Percentiles rank a stretch among this genome's conserved stretches.
These are phyloP conservation scores for Pythium phragmitis DNA, from an alignment of 352 stramenopile species.

Conservation along the genomic window DNA sequence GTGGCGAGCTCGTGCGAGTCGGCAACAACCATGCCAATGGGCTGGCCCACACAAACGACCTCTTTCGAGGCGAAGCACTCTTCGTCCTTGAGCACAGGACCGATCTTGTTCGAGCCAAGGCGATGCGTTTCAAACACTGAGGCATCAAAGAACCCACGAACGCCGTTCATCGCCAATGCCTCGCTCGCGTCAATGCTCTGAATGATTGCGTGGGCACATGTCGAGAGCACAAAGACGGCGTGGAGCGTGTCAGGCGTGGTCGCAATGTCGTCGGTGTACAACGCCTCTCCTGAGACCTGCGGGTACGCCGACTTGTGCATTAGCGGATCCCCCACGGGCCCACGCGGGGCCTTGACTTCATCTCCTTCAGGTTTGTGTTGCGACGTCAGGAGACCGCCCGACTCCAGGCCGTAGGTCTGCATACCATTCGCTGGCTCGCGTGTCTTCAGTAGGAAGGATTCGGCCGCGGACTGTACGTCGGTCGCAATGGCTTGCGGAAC, in stretches of 20 bases:
- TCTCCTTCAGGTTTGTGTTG: conserved; percentile 54
- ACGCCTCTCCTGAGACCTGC: conserved; percentile 94
- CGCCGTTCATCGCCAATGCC: conserved; percentile 85
- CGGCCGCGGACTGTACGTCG: conserved; percentile 45
- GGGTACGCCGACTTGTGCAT: conserved; percentile 92
- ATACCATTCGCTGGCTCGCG: conserved; percentile 52
- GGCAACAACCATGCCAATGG: conserved; percentile 82
- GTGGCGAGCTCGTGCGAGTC: conserved; percentile 79
- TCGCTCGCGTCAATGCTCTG: conserved; percentile 82
- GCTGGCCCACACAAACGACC: conserved; percentile 77
- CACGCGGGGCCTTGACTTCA: conserved; percentile 33
- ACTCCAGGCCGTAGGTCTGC: conserved; percentile 60
- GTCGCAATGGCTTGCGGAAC: conserved; percentile 33
- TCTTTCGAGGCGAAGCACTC: conserved; percentile 79
- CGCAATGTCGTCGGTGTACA: conserved; percentile 95
- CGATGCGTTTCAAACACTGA: conserved; percentile 59
- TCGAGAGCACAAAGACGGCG: conserved; percentile 90
- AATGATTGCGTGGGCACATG: conserved; percentile 75
- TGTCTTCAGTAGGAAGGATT: conserved; percentile 59
- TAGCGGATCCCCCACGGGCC: conserved; percentile 87
- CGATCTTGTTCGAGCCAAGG: conserved; percentile 79
- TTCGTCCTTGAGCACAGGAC: conserved; percentile 83
- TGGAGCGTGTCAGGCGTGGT: conserved; percentile 87
- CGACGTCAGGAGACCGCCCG: conserved; percentile 61
- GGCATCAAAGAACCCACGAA: conserved; percentile 86